Conservation (phyloP, 352 stramenopile species). For the Phytophthora quininea region DNA sequence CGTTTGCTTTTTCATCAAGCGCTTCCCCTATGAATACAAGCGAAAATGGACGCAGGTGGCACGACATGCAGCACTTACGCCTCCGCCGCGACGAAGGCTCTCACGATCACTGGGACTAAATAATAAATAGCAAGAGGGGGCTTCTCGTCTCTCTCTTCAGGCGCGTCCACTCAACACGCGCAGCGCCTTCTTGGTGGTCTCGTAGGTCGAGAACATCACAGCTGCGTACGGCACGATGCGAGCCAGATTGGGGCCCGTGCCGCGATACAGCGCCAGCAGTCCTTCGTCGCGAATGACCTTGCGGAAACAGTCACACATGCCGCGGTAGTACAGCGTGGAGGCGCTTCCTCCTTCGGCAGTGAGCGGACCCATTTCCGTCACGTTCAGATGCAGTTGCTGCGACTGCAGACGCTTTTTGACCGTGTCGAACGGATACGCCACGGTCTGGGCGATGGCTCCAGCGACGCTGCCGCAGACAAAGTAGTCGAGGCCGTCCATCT, state of each 20-base stretch:
- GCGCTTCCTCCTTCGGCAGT: conserved; percentile 28
- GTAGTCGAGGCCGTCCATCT: conserved; percentile 78
- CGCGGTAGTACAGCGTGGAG: conserved; percentile 53
- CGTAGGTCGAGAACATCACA: conserved; percentile 86
- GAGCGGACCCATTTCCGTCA: conserved; percentile 23
- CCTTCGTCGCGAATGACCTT: conserved; percentile 79
- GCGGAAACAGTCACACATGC: conserved; percentile 79
- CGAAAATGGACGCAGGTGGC: conserved; percentile 25
- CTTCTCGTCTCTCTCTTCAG: conserved; percentile 31
- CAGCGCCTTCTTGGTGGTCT: conserved; percentile 77
- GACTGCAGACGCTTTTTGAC: conserved; percentile 85
- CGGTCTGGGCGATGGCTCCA: conserved; percentile 78
- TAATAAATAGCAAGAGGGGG: conserved; percentile 44
- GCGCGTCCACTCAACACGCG: conserved; percentile 37
- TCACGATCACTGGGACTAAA: conserved; percentile 31
- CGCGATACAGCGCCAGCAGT: conserved; percentile 68
- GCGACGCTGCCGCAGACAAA: conserved; percentile 79
- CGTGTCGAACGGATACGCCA: conserved; percentile 86
- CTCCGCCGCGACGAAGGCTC: conserved; percentile 18
- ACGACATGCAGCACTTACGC: conserved; percentile 37
- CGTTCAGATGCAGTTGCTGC: conserved; percentile 40
- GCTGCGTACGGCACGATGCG: conserved; percentile 83
- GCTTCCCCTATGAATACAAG: conserved; percentile 39
- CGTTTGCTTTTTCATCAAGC: conserved; percentile 32
- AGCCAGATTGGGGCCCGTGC: conserved; percentile 78